Conservation (phyloP, 2,329 filamentous ascomycete species). For the Sporothrix variecibatus region DNA sequence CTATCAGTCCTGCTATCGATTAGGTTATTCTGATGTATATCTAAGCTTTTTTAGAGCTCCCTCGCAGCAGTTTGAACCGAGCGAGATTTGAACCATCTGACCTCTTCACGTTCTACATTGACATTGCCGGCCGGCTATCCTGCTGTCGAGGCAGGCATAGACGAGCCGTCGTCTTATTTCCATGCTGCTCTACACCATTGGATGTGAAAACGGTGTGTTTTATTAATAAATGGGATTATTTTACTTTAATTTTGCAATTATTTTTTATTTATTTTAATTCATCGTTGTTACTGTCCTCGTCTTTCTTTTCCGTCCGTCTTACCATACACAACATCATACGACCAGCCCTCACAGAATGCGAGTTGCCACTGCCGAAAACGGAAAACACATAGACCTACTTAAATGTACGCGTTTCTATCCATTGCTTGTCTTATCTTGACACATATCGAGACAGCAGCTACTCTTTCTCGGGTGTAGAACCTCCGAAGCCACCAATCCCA, state of each 20-base stretch:
- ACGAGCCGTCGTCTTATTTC: neutral
- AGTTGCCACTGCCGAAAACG: neutral
- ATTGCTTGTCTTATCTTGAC: slow-evolving; percentile 1
- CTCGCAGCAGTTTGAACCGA: neutral
- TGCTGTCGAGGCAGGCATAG: neutral
- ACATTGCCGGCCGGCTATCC: neutral
- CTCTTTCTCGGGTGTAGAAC: neutral
- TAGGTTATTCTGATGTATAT: neutral
- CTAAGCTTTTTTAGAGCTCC: neutral
- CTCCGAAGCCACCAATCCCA: neutral
- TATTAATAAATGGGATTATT: neutral
- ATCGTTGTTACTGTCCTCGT: neutral
- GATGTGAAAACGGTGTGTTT: neutral
- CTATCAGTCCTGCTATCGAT: neutral
- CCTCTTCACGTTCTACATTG: neutral
- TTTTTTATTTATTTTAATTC: neutral
- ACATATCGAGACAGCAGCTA: neutral
- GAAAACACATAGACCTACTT: neutral
- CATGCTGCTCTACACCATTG: neutral
- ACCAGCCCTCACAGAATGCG: neutral
- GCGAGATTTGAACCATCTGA: neutral
- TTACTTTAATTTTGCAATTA: neutral
- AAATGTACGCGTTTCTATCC: neutral
- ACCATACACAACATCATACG: neutral
- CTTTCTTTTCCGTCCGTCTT: neutral